phyloP scores from a whole-genome alignment of 176 grass and related monocot species.

The Elymus sibiricus region DNA sequence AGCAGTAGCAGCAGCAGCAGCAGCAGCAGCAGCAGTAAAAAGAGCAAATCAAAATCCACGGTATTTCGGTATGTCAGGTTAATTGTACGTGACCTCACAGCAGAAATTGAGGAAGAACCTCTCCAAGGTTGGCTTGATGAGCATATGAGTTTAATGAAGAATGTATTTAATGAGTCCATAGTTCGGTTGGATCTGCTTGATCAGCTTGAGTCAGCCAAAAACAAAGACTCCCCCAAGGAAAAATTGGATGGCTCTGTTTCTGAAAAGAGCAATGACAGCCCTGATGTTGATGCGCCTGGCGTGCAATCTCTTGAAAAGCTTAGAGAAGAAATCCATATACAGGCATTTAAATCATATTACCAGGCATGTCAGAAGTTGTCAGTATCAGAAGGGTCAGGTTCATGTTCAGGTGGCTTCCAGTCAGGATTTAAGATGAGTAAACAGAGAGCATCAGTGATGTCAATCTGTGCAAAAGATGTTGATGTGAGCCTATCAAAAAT shows the following conservation, averaged over 20 bases:
- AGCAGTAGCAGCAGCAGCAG: slow-evolving; percentile 35
- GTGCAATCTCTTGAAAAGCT: slow-evolving; percentile 39
- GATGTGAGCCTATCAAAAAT: slow-evolving; percentile 87
- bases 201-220: slow-evolving; percentile 44
- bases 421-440: slow-evolving; percentile 91
- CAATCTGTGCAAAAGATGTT: slow-evolving; percentile 68
- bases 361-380: slow-evolving; percentile 74
- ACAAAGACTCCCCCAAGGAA: slow-evolving; percentile 35
- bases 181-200: slow-evolving; percentile 71
- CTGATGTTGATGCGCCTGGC: slow-evolving; percentile 46
- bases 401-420: slow-evolving; percentile 78
- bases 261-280: slow-evolving; percentile 50
- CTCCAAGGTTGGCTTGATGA: slow-evolving; percentile 97
- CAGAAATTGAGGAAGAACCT: slow-evolving; percentile 96
- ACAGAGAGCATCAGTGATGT: slow-evolving; percentile 75
- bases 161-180: slow-evolving; percentile 57
- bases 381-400: slow-evolving; percentile 76
- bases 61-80: slow-evolving; percentile 69
- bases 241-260: slow-evolving; percentile 38
- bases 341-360: slow-evolving; percentile 78
- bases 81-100: slow-evolving; percentile 70
- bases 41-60: slow-evolving; percentile 58
- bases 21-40: slow-evolving; percentile 47
- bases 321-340: slow-evolving; percentile 75
- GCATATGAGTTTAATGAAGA: slow-evolving; percentile 81